phyloP scores from a whole-genome alignment of 768 basidiomycete genomes.

The Lactarius psammicola region DNA sequence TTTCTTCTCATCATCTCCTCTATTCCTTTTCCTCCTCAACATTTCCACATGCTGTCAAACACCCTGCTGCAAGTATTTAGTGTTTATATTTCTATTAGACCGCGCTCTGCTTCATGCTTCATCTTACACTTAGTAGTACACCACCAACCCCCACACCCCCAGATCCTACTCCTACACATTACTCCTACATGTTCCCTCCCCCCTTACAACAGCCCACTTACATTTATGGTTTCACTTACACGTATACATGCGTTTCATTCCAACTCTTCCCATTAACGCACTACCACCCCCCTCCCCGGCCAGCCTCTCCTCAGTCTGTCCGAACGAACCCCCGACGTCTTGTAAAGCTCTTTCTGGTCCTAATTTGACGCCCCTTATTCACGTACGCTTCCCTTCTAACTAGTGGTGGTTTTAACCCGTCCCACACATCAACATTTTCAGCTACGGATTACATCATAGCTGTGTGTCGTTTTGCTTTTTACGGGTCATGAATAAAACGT shows the following conservation, averaged over 20 bases:
- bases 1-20: too few relatives aligned
- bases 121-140: not conserved
- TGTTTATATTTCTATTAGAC: slow-evolving; percentile 13
- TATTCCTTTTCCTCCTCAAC: too few relatives aligned
- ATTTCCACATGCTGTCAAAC: not conserved
- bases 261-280: not conserved
- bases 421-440: not conserved
- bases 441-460: too few relatives aligned
- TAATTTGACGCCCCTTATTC: not conserved
- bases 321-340: not conserved
- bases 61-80: slow-evolving; percentile 17
- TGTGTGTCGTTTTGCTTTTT: not conserved
- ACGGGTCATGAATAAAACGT: not conserved
- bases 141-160: too few relatives aligned
- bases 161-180: not conserved
- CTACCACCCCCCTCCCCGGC: too few relatives aligned
- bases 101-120: too few relatives aligned
- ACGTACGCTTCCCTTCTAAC: not conserved
- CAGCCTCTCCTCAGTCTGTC: not conserved
- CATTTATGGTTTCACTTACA: slow-evolving; percentile 1
- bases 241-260: not conserved
- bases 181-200: not conserved
- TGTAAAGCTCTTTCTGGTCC: not conserved
- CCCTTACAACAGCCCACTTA: not conserved
- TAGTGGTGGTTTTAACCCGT: not conserved